Percentiles rank a stretch among this genome's conserved stretches.
Evolutionary conservation across 139 green algal species (phyloP).

Genomic region (Chlorella sp.): DNA sequence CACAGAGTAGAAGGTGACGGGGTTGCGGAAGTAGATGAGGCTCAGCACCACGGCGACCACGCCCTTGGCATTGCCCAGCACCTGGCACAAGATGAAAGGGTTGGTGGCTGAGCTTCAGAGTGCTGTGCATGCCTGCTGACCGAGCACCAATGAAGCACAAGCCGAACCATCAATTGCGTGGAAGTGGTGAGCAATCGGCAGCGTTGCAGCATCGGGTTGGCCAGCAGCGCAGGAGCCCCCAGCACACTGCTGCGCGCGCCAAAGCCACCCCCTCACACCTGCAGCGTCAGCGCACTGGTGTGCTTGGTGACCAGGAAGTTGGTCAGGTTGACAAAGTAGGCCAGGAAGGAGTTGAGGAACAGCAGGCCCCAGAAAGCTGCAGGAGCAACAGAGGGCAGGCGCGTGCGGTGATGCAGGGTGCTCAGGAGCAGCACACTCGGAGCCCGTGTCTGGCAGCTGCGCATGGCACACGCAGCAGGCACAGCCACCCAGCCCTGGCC

Average conservation of each 20-base stretch:
- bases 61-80: slow-evolving; percentile 97
- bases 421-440: no score
- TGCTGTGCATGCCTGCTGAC: no score
- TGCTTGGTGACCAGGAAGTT: slow-evolving; percentile 99
- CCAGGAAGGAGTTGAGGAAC: slow-evolving; percentile 82
- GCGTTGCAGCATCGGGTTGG: not conserved
- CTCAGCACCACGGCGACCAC: slow-evolving; percentile 89
- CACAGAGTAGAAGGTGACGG: slow-evolving; percentile 65
- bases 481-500: not conserved
- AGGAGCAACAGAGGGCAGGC: not conserved
- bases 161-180: no score
- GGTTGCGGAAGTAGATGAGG: slow-evolving; percentile 91
- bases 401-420: no score
- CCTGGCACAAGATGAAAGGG: slow-evolving; percentile 55
- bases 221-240: no score
- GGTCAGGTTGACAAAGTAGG: slow-evolving; percentile 97
- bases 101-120: no score
- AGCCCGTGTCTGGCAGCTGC: no score
- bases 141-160: no score
- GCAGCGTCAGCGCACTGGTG: slow-evolving; percentile 94
- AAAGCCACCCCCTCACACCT: slow-evolving; percentile 68
- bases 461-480: no score
- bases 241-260: no score
- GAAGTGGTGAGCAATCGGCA: not conserved
- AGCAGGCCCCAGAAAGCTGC: slow-evolving; percentile 78